Evolutionary conservation across 179 eudicot species (phyloP), one percentile per base, ranked within the genome.

Genomic region (Sideroxylon spinosum): DNA sequence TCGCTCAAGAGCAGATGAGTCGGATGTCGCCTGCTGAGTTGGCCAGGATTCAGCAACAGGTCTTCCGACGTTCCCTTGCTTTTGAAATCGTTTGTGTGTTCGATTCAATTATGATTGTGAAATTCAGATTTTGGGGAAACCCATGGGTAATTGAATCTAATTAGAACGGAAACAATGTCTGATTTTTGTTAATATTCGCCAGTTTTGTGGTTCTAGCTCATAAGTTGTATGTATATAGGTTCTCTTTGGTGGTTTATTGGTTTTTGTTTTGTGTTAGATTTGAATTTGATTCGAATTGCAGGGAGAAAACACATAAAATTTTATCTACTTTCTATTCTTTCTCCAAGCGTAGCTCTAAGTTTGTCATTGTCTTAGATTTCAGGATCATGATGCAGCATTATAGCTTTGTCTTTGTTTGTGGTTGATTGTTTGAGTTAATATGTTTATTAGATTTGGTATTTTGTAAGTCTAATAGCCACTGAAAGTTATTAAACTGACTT

Each of bases 1-100:
- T 95, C 57, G 98, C 98, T 19, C 98, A 93, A 78, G 98, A 95
- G 79, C 98, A 95, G 91, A 95, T 95, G 93, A 89, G 89, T 83
- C 97, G 98, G 49, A 90, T 95, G 97, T 89, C 98, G 26, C 97
- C 97, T 0, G 86, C 80, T 68, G 98, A 95, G 11, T 64, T 95
- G 57, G 91, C 98, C 67, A 84, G 87, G 86, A 91, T 95, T 80
- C 97, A 93, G 73, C 91, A 93, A 60, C 98, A 94, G 97, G 98
- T 93, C 69, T 2, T 3, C 74, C 28, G 10, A 37, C 44, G 3
- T 6, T 37, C 44, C 44, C 37, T 6, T 6, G 44, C 2, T 5
- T 68, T 61, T 60, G 63, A 29, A 14, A 20, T 67, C 48, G 12
- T 19, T 50, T 37, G 12, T 76, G 61, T 64, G 61, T 29, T 75